Percentiles rank a stretch among this genome's conserved stretches.
Conservation (phyloP, 768 basidiomycete genomes). For the Suillus paluster region DNA sequence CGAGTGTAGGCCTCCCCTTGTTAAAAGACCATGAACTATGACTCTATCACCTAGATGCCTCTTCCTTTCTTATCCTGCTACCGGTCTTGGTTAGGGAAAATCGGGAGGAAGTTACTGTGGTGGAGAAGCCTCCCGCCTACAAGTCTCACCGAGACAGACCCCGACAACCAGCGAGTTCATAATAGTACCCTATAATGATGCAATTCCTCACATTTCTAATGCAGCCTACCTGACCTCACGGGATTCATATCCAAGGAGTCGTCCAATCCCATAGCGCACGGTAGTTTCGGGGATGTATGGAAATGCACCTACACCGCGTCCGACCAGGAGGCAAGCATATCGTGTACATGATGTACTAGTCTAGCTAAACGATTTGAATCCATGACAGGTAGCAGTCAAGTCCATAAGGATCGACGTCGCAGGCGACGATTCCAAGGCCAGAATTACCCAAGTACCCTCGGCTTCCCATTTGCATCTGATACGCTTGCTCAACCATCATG, state of each 20-base stretch:
- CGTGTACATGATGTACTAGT: background rate
- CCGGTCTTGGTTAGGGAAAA: background rate
- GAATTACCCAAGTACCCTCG: conserved; percentile 4
- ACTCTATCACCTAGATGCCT: background rate
- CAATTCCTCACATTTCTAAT: background rate
- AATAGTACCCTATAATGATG: background rate
- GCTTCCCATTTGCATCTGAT: background rate
- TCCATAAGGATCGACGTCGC: conserved; percentile 5
- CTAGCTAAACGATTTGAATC: background rate
- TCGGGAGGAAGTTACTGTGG: background rate
- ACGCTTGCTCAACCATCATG: background rate
- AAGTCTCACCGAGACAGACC: background rate
- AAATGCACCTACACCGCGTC: conserved; percentile 4
- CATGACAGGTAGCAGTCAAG: conserved; percentile 14
- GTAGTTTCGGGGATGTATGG: conserved; percentile 15
- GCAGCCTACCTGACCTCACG: conserved; percentile 7
- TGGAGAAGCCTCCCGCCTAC: background rate
- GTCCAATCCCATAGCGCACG: conserved; percentile 2
- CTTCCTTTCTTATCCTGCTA: background rate
- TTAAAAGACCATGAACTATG: background rate
- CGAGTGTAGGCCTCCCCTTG: no score
- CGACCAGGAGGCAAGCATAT: background rate
- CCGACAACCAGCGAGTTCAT: background rate
- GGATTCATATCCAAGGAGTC: background rate
- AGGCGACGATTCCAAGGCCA: conserved; percentile 5